Evolutionary conservation across 768 basidiomycete species (phyloP), one percentile per base, ranked within the genome.

Genomic region (Lyophyllum semitale): DNA sequence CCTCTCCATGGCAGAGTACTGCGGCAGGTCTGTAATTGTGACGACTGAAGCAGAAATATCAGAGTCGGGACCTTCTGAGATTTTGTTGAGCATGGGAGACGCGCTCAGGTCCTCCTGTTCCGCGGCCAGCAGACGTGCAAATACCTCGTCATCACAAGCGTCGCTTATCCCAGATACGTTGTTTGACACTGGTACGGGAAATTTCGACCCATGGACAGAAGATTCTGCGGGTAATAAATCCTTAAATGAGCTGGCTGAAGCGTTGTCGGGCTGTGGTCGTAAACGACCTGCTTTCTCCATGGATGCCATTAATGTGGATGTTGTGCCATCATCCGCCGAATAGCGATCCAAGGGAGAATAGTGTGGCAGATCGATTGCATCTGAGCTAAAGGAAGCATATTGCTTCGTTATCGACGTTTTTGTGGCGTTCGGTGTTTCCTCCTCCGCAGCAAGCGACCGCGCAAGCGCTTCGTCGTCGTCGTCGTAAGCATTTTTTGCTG

Each of bases 111-210:
- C 55, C 38, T 59, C 60, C 46, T 60, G 64, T 17, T 32, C 50
- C 5, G 35, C 23, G 3, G 63, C 59, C 13, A 70, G 46, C 20
- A 59, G 59, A 35, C 60, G 62, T 4, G 71, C 68, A 15, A 70
- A 40, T 3, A 63, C 37, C 42, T 76, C 71, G n/a, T 71, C 71
- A 26, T 64, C 59, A 23, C 38, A 37, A 17, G 38, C 26, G 9
- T 42, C 43, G 30, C 27, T 30, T 17, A 49, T n/a, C 33, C 8
- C 5, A 4, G 23, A 20, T 2, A 22, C 4, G 2, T 11, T 42
- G 9, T 11, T 42, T 5, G 41, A 13, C 2, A 8, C 22, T 23
- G 22, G 23, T 23, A 17, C 11, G 12, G 41, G 8, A 41, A 13
- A 22, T 18, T 8, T 42, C 38, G 8, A 42, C 37, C n/a, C 22